Base-by-base conservation (phyloP, 805 yeast genomes). In the Yamadazyma sp. region DNA sequence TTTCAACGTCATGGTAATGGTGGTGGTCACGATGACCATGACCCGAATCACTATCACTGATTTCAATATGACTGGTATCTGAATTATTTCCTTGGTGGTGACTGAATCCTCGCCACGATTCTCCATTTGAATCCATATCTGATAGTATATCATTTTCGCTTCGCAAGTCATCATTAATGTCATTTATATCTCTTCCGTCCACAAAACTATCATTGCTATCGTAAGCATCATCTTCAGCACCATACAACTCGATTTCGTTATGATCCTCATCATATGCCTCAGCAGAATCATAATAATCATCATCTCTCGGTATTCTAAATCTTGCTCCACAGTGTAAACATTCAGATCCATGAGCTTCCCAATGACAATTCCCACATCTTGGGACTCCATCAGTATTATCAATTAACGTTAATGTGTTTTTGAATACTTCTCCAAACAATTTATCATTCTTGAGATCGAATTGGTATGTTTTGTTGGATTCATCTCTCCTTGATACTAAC, bases 371-470 rank as follows among this genome's bases (percentile, higher is more conserved):
- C 6, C 83, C 75, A 50, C 93, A 84, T 36, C 91, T 58, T 0
- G 83, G 76, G 7, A 83, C 85, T 2, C 88, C 88, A 48, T 84
- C 91, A 19, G 76, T 75, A 19, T 62, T 63, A 48, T 81, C 88
- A 1, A 80, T 62, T 3, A 78, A 55, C 0, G 82, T 78, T 11
- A 67, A 55, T 2, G 77, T 74, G 12, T 69, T 51, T n/a, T 65
- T 58, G 53, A 82, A 80, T 2, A 70, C 51, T 22, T 68, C 70
- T 3, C 70, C 70, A 55, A 76, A 82, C 27, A 78, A 52, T 3
- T 47, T 50, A 21, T 62, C 52, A 3, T 57, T 56, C 16, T 55
- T 46, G 3, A 49, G 31, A 43, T 77, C 84, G 10, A 42, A 41
- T 19, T 62, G 58, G 43, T 67, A 77, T 13, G 50, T 61, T 16